phyloP scores from a whole-genome alignment of 164 flowering plant genomes.

The grape (Vitis vinifera) region ASM3070453v1 NC_081813.1:21853501-21854000 shows the following conservation, averaged over 20 bases:
- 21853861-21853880: not conserved
- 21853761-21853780: conserved; percentile 98
- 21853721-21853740: conserved; percentile 98
- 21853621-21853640: conserved; percentile 2
- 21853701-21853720: conserved; percentile 99
- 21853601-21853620: conserved; percentile 1
- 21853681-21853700: conserved; percentile 90
- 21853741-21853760: conserved; percentile 98
- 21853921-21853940: not conserved
- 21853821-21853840: not conserved
- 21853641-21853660: not conserved
- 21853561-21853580: conserved; percentile 71
- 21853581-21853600: conserved; percentile 23
- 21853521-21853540: conserved; percentile 86
- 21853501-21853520: conserved; percentile 64
- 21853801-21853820: not conserved
- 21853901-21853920: not conserved
- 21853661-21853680: conserved; percentile 89
- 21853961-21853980: not conserved
- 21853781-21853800: conserved; percentile 17
- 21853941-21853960: not conserved
- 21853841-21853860: not conserved
- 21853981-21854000: not conserved
- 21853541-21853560: conserved; percentile 90
- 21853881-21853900: not conserved